Evolutionary conservation across 208 protist genomes (phyloP), one percentile per base, ranked within the genome.

Genomic region (Leptomonas seymouri): DNA sequence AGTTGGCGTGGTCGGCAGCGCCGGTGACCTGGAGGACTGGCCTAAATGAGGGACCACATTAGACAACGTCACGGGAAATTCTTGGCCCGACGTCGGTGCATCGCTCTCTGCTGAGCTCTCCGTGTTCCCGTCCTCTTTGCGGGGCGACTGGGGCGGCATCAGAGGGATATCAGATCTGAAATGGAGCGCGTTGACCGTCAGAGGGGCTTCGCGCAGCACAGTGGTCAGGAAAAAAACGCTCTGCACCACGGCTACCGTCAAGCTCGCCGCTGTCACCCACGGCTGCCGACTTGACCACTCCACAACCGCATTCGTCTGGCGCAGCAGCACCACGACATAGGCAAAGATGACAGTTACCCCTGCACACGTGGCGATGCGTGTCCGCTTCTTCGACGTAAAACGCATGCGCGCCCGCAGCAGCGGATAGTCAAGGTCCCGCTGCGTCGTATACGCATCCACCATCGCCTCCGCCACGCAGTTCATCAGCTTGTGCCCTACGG

Each of bases 381-480:
- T 28, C 25, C 49, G 76, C 49, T 87, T 82, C 58, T 87, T 68
- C 42, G 84, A 65, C 42, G 92, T 79, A 66, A 94, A 94, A 9
- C 51, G 67, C 6, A 93, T 46, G 6, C 84, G 68, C 0, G 82
- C 70, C 41, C 77, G 77, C 55, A 87, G 59, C 15, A 96, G 80
- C 20, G 91, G 88, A 66, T 94, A 96, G 76, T 96, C 88, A 57
- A 84, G 73, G 23, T 74, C 79, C 34, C 89, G 56, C 67, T 86
- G 76, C 16, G 64, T 82, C 31, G 73, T 82, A 70, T 85, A 83
- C 2, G 86, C 78, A 68, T 96, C 91, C 34, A 96, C 68, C 82
- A 93, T 91, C 1, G 88, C 85, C 67, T 93, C 86, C 5, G 80
- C 67, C 25, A 90, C 61, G 60, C 85, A 88, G 74, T 93, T 90